Evolutionary conservation across 2,329 filamentous ascomycete species (phyloP), one percentile per base, ranked within the genome.

Genomic region (Fusarium begoniae): DNA sequence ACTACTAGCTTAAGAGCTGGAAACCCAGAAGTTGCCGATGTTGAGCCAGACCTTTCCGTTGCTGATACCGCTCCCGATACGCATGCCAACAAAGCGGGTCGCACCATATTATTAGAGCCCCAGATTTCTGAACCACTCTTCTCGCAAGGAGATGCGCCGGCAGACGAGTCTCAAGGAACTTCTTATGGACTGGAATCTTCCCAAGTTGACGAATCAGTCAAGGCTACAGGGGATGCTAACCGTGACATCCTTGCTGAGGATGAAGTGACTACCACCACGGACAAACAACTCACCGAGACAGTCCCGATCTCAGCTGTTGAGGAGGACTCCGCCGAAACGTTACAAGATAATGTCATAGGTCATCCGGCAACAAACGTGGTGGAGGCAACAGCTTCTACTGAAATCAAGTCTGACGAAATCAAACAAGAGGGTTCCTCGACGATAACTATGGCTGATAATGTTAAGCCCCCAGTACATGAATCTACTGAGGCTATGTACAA

Each of bases 121-220:
- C 65, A 76, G 17, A 38, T 78, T 22, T 82, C 81, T 18, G 80
- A 82, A 64, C 78, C 78, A 15, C 69, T 82, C 15, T 82, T 82
- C 48, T 78, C 79, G 10, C 81, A 83, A 58, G 77, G 69, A n/a
- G 77, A 80, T 30, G 54, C 47, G 22, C 73, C 76, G 22, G 22
- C 75, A 26, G 76, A 80, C 28, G 66, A 75, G 38, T 78, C 78
- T 8, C 79, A 81, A 63, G 70, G 70, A 37, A 67, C 58, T 22
- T 55, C 69, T n/a, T 63, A 68, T 26, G 76, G 68, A 22, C 40
- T 66, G 24, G 75, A 78, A 30, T 57, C 77, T 35, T 76, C 74
- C 5, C 80, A 82, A 53, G 32, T 65, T 28, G 74, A 77, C n/a
- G 74, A 76, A 43, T 38, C 62, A 30, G 24, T 48, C 28, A n/a